phyloP scores from a whole-genome alignment of 306 rosid species.

The Quillaja saponaria region DNA sequence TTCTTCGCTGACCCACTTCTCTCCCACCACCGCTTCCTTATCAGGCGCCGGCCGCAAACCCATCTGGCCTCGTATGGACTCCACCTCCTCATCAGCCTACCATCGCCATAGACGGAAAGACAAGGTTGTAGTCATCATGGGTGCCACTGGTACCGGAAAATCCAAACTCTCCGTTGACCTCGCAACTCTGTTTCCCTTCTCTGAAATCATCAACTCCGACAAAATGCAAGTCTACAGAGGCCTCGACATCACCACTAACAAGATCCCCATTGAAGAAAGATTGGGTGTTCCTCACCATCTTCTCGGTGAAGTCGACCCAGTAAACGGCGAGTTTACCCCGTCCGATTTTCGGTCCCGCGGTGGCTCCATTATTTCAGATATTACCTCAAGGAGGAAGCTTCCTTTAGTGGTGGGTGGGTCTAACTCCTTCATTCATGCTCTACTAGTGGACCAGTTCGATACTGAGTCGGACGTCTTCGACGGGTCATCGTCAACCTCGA shows the following conservation, averaged over 20 bases:
- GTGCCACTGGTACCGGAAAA: slow-evolving; percentile 89
- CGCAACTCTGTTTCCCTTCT: slow-evolving; percentile 53
- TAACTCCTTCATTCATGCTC: slow-evolving; percentile 78
- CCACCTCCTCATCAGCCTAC: slow-evolving; percentile 4
- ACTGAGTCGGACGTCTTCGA: slow-evolving; percentile 43
- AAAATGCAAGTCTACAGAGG: slow-evolving; percentile 84
- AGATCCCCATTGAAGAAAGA: slow-evolving; percentile 61
- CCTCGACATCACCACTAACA: slow-evolving; percentile 85
- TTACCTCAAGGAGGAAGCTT: slow-evolving; percentile 40
- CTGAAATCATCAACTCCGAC: slow-evolving; percentile 82
- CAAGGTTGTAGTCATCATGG: slow-evolving; percentile 71
- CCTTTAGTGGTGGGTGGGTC: slow-evolving; percentile 88
- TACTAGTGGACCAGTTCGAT: slow-evolving; percentile 52
- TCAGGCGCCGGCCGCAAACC: not conserved
- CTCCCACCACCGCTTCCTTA: not conserved
- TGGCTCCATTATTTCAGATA: slow-evolving; percentile 31
- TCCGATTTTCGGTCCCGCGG: slow-evolving; percentile 57
- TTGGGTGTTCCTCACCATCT: slow-evolving; percentile 70
- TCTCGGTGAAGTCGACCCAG: slow-evolving; percentile 61
- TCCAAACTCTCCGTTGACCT: slow-evolving; percentile 82
- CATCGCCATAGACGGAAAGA: slow-evolving; percentile 46
- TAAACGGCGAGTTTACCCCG: slow-evolving; percentile 49
- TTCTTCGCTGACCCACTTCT: not conserved
- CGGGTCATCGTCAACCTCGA: not conserved
- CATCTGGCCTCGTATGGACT: slow-evolving; percentile 52